phyloP scores from a whole-genome alignment of 805 yeast species.

The Metschnikowia continentalis region DNA sequence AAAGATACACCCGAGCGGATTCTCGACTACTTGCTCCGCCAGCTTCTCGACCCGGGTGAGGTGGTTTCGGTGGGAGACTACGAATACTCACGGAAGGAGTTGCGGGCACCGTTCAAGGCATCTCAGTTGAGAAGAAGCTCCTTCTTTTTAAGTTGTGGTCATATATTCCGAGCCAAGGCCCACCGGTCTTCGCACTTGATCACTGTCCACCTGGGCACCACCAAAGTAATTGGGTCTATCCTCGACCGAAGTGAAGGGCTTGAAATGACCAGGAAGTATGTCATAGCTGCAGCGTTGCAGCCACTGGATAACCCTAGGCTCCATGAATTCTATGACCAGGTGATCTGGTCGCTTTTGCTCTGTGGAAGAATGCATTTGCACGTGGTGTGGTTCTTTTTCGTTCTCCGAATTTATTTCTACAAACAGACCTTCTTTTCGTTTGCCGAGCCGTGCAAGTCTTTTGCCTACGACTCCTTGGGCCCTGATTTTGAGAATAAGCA shows the following conservation, averaged over 20 bases:
- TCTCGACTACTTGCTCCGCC: conserved; percentile 6
- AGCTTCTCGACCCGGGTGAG: conserved; percentile 7
- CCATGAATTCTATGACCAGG: conserved; percentile 11
- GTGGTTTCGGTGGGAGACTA: conserved; percentile 2
- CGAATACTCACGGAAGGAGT: conserved; percentile 2
- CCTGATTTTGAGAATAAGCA: conserved; percentile 1
- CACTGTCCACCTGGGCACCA: neutral
- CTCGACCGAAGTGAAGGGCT: conserved; percentile 3
- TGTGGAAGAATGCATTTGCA: conserved; percentile 10
- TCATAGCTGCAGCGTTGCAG: conserved; percentile 12
- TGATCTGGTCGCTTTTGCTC: conserved; percentile 15
- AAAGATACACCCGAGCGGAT: neutral
- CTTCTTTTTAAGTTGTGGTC: conserved; percentile 12
- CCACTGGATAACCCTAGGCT: conserved; percentile 13
- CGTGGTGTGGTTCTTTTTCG: conserved; percentile 8
- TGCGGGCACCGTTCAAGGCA: neutral
- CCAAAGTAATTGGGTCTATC: neutral
- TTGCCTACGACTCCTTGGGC: conserved; percentile 1
- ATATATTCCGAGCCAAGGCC: conserved; percentile 8
- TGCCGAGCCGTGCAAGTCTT: conserved; percentile 2
- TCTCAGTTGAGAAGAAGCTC: conserved; percentile 9
- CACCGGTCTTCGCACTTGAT: neutral
- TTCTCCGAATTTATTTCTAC: conserved; percentile 8
- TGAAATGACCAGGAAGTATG: conserved; percentile 14
- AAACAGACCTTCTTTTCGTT: conserved; percentile 4